Evolutionary conservation across 371 early-diverging fungal genomes (phyloP).

Genomic region (Enterocytospora artemiae): DNA sequence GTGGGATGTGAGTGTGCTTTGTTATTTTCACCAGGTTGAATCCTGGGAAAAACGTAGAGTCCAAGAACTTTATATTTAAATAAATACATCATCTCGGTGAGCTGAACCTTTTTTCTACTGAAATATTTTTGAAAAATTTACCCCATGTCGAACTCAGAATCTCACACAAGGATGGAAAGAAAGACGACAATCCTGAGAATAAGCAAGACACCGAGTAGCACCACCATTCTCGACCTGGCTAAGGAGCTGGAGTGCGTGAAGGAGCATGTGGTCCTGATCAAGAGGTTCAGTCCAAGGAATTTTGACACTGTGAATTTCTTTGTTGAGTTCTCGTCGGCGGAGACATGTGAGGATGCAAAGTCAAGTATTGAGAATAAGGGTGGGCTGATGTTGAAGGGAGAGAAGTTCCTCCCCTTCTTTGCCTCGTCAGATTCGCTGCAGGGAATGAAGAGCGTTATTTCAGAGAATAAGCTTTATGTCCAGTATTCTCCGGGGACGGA

Average conservation of each 20-base stretch:
- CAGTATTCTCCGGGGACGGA: conserved; percentile 3
- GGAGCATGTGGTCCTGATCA: background rate
- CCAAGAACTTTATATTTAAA: too few relatives aligned
- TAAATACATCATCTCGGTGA: too few relatives aligned
- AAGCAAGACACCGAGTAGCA: conserved; percentile 5
- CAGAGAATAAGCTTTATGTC: conserved; percentile 24
- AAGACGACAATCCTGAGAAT: conserved; percentile 34
- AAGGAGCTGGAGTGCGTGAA: background rate
- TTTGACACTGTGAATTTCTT: conserved; percentile 1
- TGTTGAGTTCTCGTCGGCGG: background rate
- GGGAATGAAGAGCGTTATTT: background rate
- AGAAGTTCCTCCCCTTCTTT: background rate
- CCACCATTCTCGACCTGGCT: conserved; percentile 11
- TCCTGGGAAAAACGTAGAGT: background rate
- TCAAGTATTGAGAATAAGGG: background rate
- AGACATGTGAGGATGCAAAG: conserved; percentile 7
- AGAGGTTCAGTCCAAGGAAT: background rate
- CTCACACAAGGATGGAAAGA: background rate
- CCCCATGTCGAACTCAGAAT: background rate
- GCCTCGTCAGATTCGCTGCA: conserved; percentile 2
- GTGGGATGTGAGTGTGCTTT: too few relatives aligned
- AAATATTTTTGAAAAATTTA: conserved; percentile 21
- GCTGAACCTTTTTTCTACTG: conserved; percentile 10
- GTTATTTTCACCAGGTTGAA: background rate
- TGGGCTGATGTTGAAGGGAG: background rate